Evolutionary conservation across 768 basidiomycete species (phyloP).

Genomic region (Lepiota brunneoincarnata): DNA sequence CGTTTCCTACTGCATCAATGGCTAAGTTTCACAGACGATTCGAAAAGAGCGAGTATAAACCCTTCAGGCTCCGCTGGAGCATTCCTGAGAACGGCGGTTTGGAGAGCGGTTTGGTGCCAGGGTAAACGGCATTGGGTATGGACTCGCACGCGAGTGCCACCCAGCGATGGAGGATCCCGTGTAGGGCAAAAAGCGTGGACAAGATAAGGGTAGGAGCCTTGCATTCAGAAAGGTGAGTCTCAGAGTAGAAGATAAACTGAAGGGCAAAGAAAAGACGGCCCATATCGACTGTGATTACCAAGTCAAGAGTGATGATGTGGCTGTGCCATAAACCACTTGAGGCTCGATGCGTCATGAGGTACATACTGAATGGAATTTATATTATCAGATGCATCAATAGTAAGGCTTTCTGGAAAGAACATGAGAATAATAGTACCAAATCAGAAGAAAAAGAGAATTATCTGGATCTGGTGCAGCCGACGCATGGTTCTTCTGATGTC

Average conservation of each 20-base stretch:
- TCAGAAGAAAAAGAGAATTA: no score
- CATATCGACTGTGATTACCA: no score
- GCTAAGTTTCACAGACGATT: conserved; percentile 17
- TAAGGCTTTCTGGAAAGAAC: no score
- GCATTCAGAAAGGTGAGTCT: background rate
- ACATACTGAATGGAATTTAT: no score
- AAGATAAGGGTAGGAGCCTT: background rate
- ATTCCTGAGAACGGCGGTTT: conserved; percentile 30
- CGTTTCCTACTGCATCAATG: conserved; percentile 30
- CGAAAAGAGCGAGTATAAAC: conserved; percentile 34
- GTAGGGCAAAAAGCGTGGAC: background rate
- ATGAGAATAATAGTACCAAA: no score
- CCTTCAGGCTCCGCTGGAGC: conserved; percentile 31
- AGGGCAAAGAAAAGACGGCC: background rate
- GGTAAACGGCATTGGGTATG: conserved; percentile 22
- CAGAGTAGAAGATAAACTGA: background rate
- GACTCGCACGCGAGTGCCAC: conserved; percentile 29
- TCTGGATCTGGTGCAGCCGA: no score
- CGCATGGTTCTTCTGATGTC: no score
- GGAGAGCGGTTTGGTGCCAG: conserved; percentile 25
- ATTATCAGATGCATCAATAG: no score
- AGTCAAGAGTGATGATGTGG: no score
- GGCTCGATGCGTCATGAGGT: no score
- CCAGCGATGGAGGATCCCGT: conserved; percentile 22
- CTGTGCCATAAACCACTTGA: no score